A percentile compares a stretch with the other conserved stretches of the same genome.
Evolutionary conservation across 768 basidiomycete genomes (phyloP).

Genomic region (Panaeolus cyanescens): DNA sequence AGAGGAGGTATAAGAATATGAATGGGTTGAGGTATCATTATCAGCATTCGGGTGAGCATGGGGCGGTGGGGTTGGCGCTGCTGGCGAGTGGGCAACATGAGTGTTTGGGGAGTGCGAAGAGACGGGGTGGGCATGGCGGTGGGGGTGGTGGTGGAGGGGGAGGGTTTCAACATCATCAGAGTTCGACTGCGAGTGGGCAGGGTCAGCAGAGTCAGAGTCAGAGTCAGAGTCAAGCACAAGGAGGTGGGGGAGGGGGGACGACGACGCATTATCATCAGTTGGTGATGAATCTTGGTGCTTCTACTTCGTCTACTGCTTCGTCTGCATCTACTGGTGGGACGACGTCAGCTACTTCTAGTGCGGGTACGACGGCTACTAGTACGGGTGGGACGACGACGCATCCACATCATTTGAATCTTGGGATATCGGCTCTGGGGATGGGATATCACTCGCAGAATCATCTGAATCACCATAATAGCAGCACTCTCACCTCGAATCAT

Average conservation of each 20-base stretch:
- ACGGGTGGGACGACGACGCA: background rate
- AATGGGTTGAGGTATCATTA: slow-evolving; percentile 97
- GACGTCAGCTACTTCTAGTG: background rate
- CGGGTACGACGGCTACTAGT: background rate
- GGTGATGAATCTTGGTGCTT: background rate
- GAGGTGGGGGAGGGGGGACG: slow-evolving; percentile 9
- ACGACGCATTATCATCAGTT: background rate
- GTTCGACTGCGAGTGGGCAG: background rate
- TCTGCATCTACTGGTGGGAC: background rate
- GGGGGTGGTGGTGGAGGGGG: slow-evolving; percentile 10
- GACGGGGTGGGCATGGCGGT: slow-evolving; percentile 9
- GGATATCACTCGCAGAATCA: too few species aligned
- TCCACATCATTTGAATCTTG: too few species aligned
- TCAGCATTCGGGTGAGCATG: slow-evolving; percentile 95
- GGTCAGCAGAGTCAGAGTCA: slow-evolving; percentile 6
- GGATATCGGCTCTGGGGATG: background rate
- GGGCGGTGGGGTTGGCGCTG: slow-evolving; percentile 82
- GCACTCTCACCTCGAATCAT: too few species aligned
- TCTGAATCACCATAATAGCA: too few species aligned
- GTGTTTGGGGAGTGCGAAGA: slow-evolving; percentile 32
- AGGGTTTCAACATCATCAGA: background rate
- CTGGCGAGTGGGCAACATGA: slow-evolving; percentile 74
- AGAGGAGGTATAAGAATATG: slow-evolving; percentile 97
- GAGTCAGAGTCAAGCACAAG: background rate
- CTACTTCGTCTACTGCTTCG: background rate